Base-by-base conservation (phyloP, 768 basidiomycete species). In the Candolleomyces efflorescens region DNA sequence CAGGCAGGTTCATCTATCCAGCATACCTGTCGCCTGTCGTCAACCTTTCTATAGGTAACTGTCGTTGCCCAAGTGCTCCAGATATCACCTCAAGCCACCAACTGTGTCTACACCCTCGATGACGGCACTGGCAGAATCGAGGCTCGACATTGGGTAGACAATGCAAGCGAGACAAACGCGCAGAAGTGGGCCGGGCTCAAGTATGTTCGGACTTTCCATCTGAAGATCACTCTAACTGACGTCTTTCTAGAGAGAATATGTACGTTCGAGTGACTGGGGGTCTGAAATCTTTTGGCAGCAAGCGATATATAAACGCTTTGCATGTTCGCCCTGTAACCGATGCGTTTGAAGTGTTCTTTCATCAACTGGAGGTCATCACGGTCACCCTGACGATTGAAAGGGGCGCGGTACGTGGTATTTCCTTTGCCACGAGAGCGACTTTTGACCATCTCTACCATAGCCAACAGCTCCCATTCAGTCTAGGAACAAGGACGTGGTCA, bases 41-140 rank as follows among this genome's bases (percentile, higher is more conserved):
- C 26, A 56, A 22, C 15, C 18, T 12, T 36, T 27, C 38, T 39
- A 41, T 20, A 72, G 68, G 66, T 67, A 5, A 67, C 66, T 2
- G 44, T 71, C 43, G 69, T 71, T 54, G 68, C 62, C 5, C 83
- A 88, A 64, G 85, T 97, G 3, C 75, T 83, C 10, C 82, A 83
- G 17, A 76, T 91, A 26, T 78, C 86, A 59, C 73, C 75, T 7
- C 87, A 89, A 59, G 79, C 90, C 2, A 98, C 95, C 2, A 94
- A 95, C 64, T 82, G 82, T 56, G 83, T 86, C 37, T 93, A 92
- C 66, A 71, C 75, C 58, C 75, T 99, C 4, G 90, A 94, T 58
- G 96, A 99, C 68, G 93, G 94, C 12, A 90, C 91, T 2, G 93
- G 88, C 20, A 73, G 73, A 44, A 82, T 90, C 18, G 89, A 92